Conservation (phyloP, 108 stramenopile genomes). For the Hondaea fermentalgiana region DNA sequence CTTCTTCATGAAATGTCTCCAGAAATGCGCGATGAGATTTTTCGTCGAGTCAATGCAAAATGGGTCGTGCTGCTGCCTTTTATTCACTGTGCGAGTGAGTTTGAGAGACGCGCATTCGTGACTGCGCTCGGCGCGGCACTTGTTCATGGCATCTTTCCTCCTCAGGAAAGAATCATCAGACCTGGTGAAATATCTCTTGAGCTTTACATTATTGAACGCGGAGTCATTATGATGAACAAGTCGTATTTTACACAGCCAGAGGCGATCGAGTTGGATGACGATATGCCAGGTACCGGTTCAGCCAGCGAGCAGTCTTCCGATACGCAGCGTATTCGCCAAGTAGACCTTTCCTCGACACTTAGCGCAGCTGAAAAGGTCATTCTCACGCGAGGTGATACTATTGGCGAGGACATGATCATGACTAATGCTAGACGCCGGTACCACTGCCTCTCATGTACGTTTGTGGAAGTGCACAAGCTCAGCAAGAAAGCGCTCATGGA, state of each 20-base stretch:
- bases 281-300: background rate
- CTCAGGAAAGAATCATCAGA: background rate
- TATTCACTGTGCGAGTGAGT: background rate
- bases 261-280: background rate
- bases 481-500: background rate
- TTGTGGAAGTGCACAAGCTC: background rate
- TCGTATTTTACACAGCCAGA: background rate
- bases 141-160: background rate
- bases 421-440: background rate
- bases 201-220: background rate
- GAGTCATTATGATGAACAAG: background rate
- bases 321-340: background rate
- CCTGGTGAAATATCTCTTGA: background rate
- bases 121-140: background rate
- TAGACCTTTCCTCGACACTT: background rate
- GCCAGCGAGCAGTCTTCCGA: background rate
- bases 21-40: background rate
- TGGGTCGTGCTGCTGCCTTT: background rate
- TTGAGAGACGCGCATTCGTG: background rate
- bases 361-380: conserved; percentile 5
- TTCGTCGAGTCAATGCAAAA: background rate
- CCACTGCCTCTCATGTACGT: background rate
- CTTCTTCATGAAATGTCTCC: conserved; percentile 1
- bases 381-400: background rate
- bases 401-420: background rate